Conservation (phyloP, 108 stramenopile species). For the Epithemia pelagica region DNA sequence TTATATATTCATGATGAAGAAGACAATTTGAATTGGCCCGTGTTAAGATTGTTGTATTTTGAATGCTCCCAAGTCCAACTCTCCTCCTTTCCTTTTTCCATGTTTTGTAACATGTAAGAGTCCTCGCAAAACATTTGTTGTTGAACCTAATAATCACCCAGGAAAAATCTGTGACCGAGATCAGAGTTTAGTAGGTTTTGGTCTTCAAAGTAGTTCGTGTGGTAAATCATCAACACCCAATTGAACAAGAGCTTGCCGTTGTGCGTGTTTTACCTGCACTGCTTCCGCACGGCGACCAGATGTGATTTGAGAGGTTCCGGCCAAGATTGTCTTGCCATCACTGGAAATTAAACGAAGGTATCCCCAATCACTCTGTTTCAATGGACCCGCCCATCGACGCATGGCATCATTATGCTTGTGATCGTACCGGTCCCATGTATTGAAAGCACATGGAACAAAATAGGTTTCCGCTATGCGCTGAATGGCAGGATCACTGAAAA, state of each 20-base stretch:
- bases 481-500: slow-evolving; percentile 30
- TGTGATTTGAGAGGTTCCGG: slow-evolving; percentile 27
- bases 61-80: too few species aligned
- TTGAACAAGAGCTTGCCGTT: slow-evolving; percentile 23
- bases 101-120: too few species aligned
- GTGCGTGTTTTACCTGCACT: slow-evolving; percentile 12
- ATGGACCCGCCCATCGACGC: slow-evolving; percentile 26
- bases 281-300: slow-evolving; percentile 5
- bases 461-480: slow-evolving; percentile 21
- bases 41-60: too few species aligned
- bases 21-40: too few species aligned
- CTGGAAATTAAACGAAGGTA: slow-evolving; percentile 38
- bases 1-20: too few species aligned
- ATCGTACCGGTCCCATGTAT: slow-evolving; percentile 40
- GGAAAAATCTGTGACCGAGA: too few species aligned
- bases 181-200: too few species aligned
- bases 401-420: slow-evolving; percentile 17
- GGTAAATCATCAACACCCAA: slow-evolving; percentile 3
- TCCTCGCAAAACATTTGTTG: too few species aligned
- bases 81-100: too few species aligned
- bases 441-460: slow-evolving; percentile 38
- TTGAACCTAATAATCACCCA: too few species aligned
- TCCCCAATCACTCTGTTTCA: slow-evolving; percentile 33
- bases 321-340: slow-evolving; percentile 25
- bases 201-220: too few species aligned